phyloP scores from a whole-genome alignment of 2,329 filamentous ascomycete species.

The Colletotrichum cuscutae region DNA sequence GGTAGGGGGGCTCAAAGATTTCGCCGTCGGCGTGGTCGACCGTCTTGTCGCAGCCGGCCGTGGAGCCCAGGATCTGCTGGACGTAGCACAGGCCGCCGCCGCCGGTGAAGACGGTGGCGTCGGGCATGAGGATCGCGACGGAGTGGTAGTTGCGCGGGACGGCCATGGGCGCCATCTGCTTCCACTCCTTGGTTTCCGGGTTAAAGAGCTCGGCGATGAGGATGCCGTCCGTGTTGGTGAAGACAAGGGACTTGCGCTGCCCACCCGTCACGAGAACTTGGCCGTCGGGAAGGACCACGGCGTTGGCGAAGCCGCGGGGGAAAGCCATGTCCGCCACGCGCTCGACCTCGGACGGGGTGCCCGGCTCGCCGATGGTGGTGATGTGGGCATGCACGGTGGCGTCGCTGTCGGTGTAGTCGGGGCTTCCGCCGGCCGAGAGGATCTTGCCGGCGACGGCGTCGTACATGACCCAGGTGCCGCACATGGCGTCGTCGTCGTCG shows the following conservation, averaged over 20 bases:
- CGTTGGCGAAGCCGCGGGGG: slow-evolving; percentile 55
- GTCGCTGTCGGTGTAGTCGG: slow-evolving; percentile 54
- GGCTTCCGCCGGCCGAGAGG: slow-evolving; percentile 60
- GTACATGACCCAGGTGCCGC: slow-evolving; percentile 66
- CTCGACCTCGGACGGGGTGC: slow-evolving; percentile 39
- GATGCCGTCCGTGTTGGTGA: slow-evolving; percentile 54
- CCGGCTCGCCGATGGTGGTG: slow-evolving; percentile 55
- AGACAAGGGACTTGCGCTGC: slow-evolving; percentile 52
- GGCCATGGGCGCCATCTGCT: slow-evolving; percentile 46
- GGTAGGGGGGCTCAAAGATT: slow-evolving; percentile 66
- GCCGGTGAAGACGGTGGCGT: slow-evolving; percentile 60
- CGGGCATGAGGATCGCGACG: slow-evolving; percentile 58
- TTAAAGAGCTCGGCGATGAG: slow-evolving; percentile 58
- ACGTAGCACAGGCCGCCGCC: slow-evolving; percentile 63
- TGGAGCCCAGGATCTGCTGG: slow-evolving; percentile 27
- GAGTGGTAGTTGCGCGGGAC: slow-evolving; percentile 62
- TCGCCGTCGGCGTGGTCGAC: slow-evolving; percentile 65
- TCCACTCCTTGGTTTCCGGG: slow-evolving; percentile 52
- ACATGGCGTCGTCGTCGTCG: slow-evolving; percentile 60
- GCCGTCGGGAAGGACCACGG: slow-evolving; percentile 60
- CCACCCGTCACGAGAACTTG: slow-evolving; percentile 59
- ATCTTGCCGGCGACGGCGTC: slow-evolving; percentile 68
- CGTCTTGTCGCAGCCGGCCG: slow-evolving; percentile 49
- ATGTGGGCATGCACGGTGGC: slow-evolving; percentile 58
- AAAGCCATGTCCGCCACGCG: slow-evolving; percentile 46